A percentile compares a stretch with the other conserved stretches of the same genome.
These are phyloP conservation scores for Alternaria panax DNA, from an alignment of 2,329 filamentous ascomycete genomes.

Conservation along the genomic window DNA sequence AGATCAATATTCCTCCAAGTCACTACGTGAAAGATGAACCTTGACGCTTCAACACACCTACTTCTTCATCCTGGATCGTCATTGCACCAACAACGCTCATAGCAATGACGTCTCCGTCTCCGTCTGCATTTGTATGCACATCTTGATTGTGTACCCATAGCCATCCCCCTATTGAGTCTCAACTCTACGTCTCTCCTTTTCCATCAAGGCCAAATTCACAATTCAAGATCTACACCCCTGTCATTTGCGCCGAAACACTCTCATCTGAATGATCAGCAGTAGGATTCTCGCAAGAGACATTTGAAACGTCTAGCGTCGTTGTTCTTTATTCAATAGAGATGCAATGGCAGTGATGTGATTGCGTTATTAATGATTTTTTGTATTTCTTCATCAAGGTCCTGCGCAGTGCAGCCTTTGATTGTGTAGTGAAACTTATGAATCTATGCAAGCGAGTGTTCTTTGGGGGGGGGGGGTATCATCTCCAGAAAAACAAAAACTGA, in stretches of 20 bases:
- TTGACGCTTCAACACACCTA: neutral
- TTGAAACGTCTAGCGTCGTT: neutral
- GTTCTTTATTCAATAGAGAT: neutral
- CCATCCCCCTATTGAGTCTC: neutral
- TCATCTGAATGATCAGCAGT: neutral
- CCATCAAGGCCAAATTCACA: neutral
- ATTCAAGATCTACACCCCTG: neutral
- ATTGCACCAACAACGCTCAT: too few species aligned
- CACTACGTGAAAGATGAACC: neutral
- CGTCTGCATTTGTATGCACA: too few species aligned
- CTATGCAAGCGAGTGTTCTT: constrained; percentile 17
- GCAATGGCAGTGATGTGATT: neutral
- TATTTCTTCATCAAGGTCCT: neutral
- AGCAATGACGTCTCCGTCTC: too few species aligned
- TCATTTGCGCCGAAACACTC: neutral
- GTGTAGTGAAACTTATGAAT: neutral
- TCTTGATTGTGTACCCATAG: too few species aligned
- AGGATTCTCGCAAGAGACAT: neutral
- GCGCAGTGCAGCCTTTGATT: constrained; percentile 7
- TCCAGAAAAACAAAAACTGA: neutral
- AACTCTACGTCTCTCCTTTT: neutral
- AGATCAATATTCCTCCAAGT: neutral
- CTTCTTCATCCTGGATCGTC: neutral
- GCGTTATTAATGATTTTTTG: neutral
- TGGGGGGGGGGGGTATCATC: constrained; percentile 18